phyloP scores from a whole-genome alignment of 2,329 filamentous ascomycete genomes.

The Huntiella decipiens region DNA sequence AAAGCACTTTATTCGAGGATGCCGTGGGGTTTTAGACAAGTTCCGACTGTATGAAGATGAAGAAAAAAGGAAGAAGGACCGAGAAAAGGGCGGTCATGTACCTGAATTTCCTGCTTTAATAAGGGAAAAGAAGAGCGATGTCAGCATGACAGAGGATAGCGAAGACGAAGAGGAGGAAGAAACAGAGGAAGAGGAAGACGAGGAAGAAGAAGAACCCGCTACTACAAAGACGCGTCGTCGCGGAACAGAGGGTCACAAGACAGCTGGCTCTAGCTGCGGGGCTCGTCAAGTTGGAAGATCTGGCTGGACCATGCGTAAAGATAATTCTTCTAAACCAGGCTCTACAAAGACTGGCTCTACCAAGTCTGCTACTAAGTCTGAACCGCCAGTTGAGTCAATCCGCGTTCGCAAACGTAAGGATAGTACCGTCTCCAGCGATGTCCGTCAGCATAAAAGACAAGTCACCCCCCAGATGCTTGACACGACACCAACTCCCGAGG shows the following conservation, averaged over 20 bases:
- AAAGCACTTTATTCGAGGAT: conserved; percentile 66
- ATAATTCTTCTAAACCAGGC: too few relatives aligned
- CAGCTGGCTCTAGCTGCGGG: too few relatives aligned
- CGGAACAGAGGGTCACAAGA: too few relatives aligned
- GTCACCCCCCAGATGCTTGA: conserved; percentile 5
- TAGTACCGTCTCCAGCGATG: not conserved
- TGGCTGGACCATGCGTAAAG: too few relatives aligned
- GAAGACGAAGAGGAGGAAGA: not conserved
- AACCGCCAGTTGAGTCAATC: too few relatives aligned
- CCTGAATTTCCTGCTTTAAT: conserved; percentile 10
- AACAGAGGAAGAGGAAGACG: not conserved
- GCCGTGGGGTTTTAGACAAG: conserved; percentile 65
- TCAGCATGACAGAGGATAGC: not conserved
- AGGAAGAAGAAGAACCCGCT: not conserved
- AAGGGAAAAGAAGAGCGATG: conserved; percentile 13
- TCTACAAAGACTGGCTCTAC: too few relatives aligned
- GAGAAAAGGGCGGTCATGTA: conserved; percentile 34
- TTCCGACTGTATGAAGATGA: conserved; percentile 77
- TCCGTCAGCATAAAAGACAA: conserved; percentile 3
- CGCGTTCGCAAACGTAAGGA: not conserved
- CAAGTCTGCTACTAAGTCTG: too few relatives aligned
- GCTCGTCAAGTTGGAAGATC: too few relatives aligned
- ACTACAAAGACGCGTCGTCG: not conserved
- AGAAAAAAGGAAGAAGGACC: conserved; percentile 61
- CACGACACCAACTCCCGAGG: conserved; percentile 15